Base-by-base conservation (phyloP, 1,284 basidiomycete species). In the Moesziomyces sp. region DNA sequence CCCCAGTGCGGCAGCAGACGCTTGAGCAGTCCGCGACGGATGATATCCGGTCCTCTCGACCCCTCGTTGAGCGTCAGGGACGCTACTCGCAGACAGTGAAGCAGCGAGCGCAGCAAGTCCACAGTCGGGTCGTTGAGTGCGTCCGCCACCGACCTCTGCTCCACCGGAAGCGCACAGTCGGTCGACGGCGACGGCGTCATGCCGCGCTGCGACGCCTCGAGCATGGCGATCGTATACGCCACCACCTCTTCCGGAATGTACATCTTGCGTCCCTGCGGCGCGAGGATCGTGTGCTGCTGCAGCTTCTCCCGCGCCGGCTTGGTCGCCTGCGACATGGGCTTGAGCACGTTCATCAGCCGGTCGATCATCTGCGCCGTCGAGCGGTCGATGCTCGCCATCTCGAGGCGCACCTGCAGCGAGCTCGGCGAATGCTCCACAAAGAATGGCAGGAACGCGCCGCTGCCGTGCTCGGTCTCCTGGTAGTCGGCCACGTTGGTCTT, bases 1-100 rank as follows among this genome's bases (percentile, higher is more conserved):
- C 79, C 78, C 82, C 82, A 84, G 49, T 84, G 82, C 13, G 82
- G 82, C 30, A 83, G 61, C 16, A 84, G 66, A 3, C 82, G 75
- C 64, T 82, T 83, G 10, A 83, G 68, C 26, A 84, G 54, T 14
- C 80, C 80, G 8, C 80, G 77, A n/a, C 79, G 77, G 34, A 83
- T 74, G 43, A 66, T 66, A 51, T 69, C 70, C 3, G 70, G 61
- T 0, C 73, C 73, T 19, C 62, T 62, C 14, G 59, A 61, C 4
- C 57, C 63, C 18, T 66, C 74, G 49, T 65, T 54, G 48, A 70
- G 71, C 23, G 74, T 65, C 34, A 73, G 45, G 4, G 77, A 75
- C 16, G 76, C 58, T n/a, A 66, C 47, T 8, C 74, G 58, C 24
- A 84, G 52, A 21, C 65, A 62, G 48, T 76, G 72, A 34, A 84